Conservation (phyloP, 2,329 filamentous ascomycete genomes). For the Colletotrichum nymphaeae region DNA sequence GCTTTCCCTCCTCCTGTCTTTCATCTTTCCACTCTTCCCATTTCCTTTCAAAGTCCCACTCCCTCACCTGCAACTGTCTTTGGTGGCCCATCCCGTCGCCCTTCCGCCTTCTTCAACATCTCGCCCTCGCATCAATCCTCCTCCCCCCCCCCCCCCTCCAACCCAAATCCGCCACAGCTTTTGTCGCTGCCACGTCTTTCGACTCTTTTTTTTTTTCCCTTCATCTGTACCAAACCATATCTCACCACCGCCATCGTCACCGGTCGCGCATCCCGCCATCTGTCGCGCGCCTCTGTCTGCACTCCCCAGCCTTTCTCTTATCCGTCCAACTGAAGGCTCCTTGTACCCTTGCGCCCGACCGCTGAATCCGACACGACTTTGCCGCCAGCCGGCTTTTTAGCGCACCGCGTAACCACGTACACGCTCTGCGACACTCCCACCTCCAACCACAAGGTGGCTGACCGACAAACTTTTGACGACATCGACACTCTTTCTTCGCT, state of each 20-base stretch:
- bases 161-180: constrained; percentile 1
- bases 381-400: constrained; percentile 24
- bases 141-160: not conserved
- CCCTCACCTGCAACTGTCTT: constrained; percentile 17
- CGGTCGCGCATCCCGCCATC: not conserved
- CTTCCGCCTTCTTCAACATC: constrained; percentile 10
- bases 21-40: constrained; percentile 9
- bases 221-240: constrained; percentile 5
- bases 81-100: constrained; percentile 15
- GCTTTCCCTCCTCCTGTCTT: constrained; percentile 12
- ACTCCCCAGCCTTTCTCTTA: constrained; percentile 2
- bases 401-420: constrained; percentile 35
- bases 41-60: constrained; percentile 13
- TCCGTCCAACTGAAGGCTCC: constrained; percentile 20
- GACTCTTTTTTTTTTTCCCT: not conserved
- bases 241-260: not conserved
- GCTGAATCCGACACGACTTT: constrained; percentile 20
- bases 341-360: not conserved
- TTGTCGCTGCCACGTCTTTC: constrained; percentile 8
- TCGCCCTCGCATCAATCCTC: constrained; percentile 4
- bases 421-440: not conserved
- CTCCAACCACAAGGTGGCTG: constrained; percentile 42
- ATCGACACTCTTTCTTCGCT: constrained; percentile 32
- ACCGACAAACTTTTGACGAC: constrained; percentile 42
- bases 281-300: not conserved